Evolutionary conservation across 2,329 filamentous ascomycete genomes (phyloP).

Genomic region (Alternaria infectoria): DNA sequence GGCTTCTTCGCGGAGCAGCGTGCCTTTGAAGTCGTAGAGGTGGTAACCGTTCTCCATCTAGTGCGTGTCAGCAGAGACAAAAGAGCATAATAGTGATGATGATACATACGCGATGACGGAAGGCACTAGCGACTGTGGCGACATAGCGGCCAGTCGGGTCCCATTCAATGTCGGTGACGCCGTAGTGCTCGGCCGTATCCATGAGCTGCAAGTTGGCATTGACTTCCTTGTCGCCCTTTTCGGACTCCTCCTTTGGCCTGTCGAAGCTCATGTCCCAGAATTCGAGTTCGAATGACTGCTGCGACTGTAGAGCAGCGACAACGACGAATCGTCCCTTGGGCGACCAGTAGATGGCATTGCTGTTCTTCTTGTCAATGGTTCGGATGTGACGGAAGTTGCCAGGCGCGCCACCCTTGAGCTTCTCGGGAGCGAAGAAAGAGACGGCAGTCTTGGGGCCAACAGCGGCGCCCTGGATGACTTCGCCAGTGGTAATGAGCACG

Average conservation of each 20-base stretch:
- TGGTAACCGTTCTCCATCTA: slow-evolving; percentile 99
- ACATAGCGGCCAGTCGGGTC: slow-evolving; percentile 95
- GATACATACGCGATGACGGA: slow-evolving; percentile 87
- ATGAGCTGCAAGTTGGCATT: slow-evolving; percentile 94
- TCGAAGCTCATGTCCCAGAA: slow-evolving; percentile 99
- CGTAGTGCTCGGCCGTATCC: slow-evolving; percentile 94
- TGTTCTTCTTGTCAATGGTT: slow-evolving; percentile 98
- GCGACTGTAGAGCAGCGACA: slow-evolving; percentile 88
- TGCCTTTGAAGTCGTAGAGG: slow-evolving; percentile 94
- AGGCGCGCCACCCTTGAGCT: slow-evolving; percentile 77
- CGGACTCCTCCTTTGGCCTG: slow-evolving; percentile 75
- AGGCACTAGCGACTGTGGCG: slow-evolving; percentile 88
- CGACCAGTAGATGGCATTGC: slow-evolving; percentile 99
- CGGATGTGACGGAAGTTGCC: slow-evolving; percentile 97
- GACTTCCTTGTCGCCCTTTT: slow-evolving; percentile 89
- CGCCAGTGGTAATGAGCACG: slow-evolving; percentile 92
- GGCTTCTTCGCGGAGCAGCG: slow-evolving; percentile 85
- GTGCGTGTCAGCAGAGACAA: slow-evolving; percentile 18
- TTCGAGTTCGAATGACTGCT: slow-evolving; percentile 93
- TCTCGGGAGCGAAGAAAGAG: slow-evolving; percentile 96
- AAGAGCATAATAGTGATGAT: slow-evolving; percentile 41
- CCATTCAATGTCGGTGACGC: slow-evolving; percentile 97
- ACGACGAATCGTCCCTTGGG: slow-evolving; percentile 94
- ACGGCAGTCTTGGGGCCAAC: slow-evolving; percentile 94
- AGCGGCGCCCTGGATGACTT: slow-evolving; percentile 77